These are phyloP conservation scores for Annulohypoxylon stygium DNA, from an alignment of 495 filamentous ascomycete genomes.

Conservation along the genomic window DNA sequence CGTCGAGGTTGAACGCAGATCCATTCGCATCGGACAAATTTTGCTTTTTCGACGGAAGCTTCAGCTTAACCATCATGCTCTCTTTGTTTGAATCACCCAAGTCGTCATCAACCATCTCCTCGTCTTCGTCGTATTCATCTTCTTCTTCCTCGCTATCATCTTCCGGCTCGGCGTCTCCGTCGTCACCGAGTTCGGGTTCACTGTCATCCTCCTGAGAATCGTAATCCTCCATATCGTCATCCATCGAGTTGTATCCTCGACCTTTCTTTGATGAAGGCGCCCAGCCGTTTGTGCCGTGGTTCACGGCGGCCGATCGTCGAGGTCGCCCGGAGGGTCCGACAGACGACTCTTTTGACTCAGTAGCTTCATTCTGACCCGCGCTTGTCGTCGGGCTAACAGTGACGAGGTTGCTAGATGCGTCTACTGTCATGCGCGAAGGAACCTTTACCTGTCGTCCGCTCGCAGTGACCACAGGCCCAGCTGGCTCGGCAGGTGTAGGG, in stretches of 20 bases:
- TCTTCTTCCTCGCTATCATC: constrained; percentile 67
- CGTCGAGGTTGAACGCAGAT: constrained; percentile 35
- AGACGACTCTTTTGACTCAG: constrained; percentile 48
- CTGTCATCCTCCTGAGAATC: constrained; percentile 71
- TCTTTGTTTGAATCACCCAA: constrained; percentile 61
- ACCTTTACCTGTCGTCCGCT: constrained; percentile 90
- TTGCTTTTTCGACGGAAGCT: constrained; percentile 47
- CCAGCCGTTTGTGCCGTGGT: constrained; percentile 61
- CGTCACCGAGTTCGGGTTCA: constrained; percentile 71
- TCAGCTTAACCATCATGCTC: constrained; percentile 77
- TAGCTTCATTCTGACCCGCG: constrained; percentile 51
- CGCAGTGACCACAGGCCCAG: constrained; percentile 85
- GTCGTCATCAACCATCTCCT: constrained; percentile 66
- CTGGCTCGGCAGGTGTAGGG: constrained; percentile 75
- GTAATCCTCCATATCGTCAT: constrained; percentile 75
- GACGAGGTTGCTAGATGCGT: constrained; percentile 63
- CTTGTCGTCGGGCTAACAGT: constrained; percentile 55
- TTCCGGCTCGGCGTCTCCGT: constrained; percentile 69
- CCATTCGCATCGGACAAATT: constrained; percentile 32
- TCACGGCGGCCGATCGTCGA: constrained; percentile 57
- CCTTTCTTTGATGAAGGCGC: constrained; percentile 71
- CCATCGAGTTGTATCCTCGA: constrained; percentile 72
- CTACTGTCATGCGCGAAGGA: constrained; percentile 82
- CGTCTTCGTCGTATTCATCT: constrained; percentile 69
- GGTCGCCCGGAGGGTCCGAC: constrained; percentile 54